Evolutionary conservation across 306 rosid species (phyloP).

Genomic region (Malus fusca): DNA sequence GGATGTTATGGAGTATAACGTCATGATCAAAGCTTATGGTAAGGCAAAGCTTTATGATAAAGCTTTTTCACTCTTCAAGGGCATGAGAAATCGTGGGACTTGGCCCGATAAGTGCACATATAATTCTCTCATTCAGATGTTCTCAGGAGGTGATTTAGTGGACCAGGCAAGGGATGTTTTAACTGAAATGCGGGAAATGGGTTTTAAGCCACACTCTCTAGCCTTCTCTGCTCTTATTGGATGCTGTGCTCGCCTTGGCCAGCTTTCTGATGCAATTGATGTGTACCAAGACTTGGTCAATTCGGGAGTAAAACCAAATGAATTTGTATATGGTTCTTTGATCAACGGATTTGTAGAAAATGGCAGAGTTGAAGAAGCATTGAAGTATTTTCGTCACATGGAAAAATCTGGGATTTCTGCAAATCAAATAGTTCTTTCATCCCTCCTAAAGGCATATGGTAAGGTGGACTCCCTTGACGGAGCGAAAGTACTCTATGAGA

Average conservation of each 20-base stretch:
- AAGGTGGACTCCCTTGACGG: conserved; percentile 66
- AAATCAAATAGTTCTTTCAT: conserved; percentile 60
- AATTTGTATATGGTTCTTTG: conserved; percentile 70
- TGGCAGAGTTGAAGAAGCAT: conserved; percentile 67
- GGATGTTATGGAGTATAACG: conserved; percentile 66
- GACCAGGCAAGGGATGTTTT: conserved; percentile 59
- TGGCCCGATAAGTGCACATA: conserved; percentile 78
- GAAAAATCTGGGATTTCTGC: conserved; percentile 57
- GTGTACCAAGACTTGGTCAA: conserved; percentile 49
- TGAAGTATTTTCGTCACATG: conserved; percentile 48
- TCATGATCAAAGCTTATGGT: conserved; percentile 88
- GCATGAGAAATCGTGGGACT: conserved; percentile 69
- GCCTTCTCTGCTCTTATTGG: conserved; percentile 77
- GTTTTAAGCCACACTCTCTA: conserved; percentile 50
- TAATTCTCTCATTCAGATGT: conserved; percentile 80
- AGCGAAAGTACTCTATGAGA: conserved; percentile 46
- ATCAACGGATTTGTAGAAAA: conserved; percentile 83
- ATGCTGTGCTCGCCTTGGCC: conserved; percentile 63
- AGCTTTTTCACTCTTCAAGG: conserved; percentile 59
- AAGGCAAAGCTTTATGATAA: conserved; percentile 60
- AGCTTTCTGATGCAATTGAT: conserved; percentile 57
- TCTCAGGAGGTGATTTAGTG: conserved; percentile 62
- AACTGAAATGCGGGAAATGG: conserved; percentile 64
- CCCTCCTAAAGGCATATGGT: conserved; percentile 65
- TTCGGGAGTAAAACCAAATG: conserved; percentile 60